phyloP scores from a whole-genome alignment of 179 eudicot genomes.

The Dionaea muscipula region DNA sequence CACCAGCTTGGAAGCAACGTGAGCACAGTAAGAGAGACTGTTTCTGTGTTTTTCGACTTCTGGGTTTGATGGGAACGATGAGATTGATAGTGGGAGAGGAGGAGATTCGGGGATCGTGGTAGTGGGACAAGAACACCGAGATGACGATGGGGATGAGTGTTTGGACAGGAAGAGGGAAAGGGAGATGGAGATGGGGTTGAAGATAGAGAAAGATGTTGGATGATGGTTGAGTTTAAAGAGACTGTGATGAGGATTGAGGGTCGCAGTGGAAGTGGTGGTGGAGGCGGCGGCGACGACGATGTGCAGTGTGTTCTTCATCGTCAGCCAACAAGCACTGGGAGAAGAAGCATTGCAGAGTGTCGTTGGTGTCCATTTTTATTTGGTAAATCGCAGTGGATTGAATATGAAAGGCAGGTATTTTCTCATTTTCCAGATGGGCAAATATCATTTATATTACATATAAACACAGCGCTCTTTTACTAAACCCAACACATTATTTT shows the following conservation, averaged over 20 bases:
- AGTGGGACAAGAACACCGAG: conserved; percentile 15
- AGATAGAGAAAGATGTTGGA: not conserved
- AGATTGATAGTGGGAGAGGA: conserved; percentile 17
- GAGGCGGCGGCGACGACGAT: conserved; percentile 26
- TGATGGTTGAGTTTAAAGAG: too few species aligned
- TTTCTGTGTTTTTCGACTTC: not conserved
- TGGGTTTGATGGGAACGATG: conserved; percentile 22
- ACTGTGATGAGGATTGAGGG: conserved; percentile 8
- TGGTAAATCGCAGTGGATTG: conserved; percentile 2
- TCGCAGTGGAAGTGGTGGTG: conserved; percentile 32
- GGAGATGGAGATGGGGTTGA: conserved; percentile 17
- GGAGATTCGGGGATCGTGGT: conserved; percentile 10
- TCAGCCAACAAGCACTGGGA: not conserved
- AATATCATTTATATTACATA: too few species aligned
- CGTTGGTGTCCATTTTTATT: not conserved
- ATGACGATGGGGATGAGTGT: conserved; percentile 17
- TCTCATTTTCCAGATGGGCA: too few species aligned
- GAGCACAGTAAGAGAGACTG: conserved; percentile 26
- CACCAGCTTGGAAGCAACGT: conserved; percentile 47
- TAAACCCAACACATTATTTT: too few species aligned
- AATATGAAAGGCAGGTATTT: conserved; percentile 9
- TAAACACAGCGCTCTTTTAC: too few species aligned
- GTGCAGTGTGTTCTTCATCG: conserved; percentile 18
- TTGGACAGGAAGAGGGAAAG: conserved; percentile 24
- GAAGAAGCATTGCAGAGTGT: not conserved